Evolutionary conservation across 257 asterid genomes (phyloP), one percentile per base, ranked within the genome.

Genomic region (Paraleonurus japonicus): DNA sequence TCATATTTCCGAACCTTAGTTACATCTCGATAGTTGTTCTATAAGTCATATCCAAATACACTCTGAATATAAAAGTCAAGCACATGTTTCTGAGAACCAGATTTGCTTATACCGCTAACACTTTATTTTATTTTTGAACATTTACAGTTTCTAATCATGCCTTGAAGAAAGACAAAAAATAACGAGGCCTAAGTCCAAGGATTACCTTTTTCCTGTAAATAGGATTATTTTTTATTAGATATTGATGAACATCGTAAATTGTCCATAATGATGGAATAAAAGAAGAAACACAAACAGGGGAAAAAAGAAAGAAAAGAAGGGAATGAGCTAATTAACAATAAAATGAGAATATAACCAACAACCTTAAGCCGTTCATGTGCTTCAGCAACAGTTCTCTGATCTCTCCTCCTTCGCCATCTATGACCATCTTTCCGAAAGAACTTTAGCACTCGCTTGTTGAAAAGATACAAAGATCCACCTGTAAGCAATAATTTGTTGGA

Each of bases 351-450:
- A 69, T 30, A 51, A 72, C 54, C 27, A 51, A 39, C 75, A 70
- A 94, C 99, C 99, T 95, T 95, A 50, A 95, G 95, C 75, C 95
- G 87, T 82, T 95, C 99, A 67, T 95, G 99, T 47, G 93, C 97
- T 87, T 95, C 99, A 68, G 96, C 93, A 71, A 88, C 86, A 67
- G 97, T 85, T 82, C 83, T 84, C 78, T 95, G 96, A 81, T 91
- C 96, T 85, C 64, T 89, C 82, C 96, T 89, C 66, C 85, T 88
- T 66, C 96, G 96, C 99, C 99, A 95, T 75, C 75, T 83, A 82
- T 95, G 99, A 74, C 98, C 98, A 84, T 95, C 99, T 78, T 82
- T 91, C 9, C 98, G 98, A 41, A 95, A 95, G 78, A 70, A 85
- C 60, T 93, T 86, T 20, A 88, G 85, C 45, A 86, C 95, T 75